Evolutionary conservation across 768 basidiomycete genomes (phyloP).

Genomic region (Mycena alexandri): DNA sequence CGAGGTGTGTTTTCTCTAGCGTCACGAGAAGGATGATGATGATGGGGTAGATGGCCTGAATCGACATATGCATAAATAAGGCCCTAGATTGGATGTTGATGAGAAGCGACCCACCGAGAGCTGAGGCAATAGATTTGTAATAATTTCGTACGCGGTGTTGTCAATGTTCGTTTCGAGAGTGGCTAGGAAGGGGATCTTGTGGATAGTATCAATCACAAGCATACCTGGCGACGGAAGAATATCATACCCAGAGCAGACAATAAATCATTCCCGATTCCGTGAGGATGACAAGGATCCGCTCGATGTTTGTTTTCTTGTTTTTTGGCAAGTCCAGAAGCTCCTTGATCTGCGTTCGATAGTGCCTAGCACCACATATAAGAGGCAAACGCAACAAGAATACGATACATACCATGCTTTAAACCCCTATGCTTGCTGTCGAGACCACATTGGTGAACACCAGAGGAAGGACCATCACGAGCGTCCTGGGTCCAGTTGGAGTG

Average conservation of each 20-base stretch:
- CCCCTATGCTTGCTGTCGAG: slow-evolving; percentile 13
- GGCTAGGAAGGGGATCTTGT: slow-evolving; percentile 1
- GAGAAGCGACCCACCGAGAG: slow-evolving; percentile 25
- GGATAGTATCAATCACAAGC: too few relatives aligned
- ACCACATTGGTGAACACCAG: slow-evolving; percentile 16
- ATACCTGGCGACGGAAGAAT: not conserved
- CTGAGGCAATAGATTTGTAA: slow-evolving; percentile 25
- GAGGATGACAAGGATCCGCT: slow-evolving; percentile 35
- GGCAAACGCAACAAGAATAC: not conserved
- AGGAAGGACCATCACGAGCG: slow-evolving; percentile 17
- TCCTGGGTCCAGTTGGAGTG: slow-evolving; percentile 13
- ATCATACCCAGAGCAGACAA: slow-evolving; percentile 35
- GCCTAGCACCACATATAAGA: not conserved
- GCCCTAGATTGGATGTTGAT: not conserved
- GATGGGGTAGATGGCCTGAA: too few relatives aligned
- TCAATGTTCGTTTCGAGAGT: not conserved
- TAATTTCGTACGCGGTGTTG: slow-evolving; percentile 17
- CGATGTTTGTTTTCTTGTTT: slow-evolving; percentile 22
- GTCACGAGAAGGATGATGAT: slow-evolving; percentile 32
- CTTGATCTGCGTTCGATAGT: slow-evolving; percentile 23
- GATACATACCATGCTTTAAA: slow-evolving; percentile 10
- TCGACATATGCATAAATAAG: slow-evolving; percentile 5
- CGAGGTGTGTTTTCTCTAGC: slow-evolving; percentile 28
- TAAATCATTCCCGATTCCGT: slow-evolving; percentile 38
- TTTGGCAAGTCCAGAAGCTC: slow-evolving; percentile 11